Evolutionary conservation across 495 filamentous ascomycete genomes (phyloP).

Genomic region (Aspergillus steynii): DNA sequence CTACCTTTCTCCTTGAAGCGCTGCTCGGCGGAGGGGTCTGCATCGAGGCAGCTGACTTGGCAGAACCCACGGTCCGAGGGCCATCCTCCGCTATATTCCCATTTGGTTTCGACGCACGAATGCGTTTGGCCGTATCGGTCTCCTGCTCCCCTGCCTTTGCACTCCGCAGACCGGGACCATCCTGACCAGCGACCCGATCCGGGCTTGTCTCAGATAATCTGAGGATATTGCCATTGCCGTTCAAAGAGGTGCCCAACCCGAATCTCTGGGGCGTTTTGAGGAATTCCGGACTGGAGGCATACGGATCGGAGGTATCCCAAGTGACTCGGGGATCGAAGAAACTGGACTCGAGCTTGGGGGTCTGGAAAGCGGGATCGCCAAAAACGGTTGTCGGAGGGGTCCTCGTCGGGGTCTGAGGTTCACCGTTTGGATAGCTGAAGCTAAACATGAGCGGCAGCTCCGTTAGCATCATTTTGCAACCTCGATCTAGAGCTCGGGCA

Average conservation of each 20-base stretch:
- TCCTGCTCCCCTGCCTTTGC: slow-evolving; percentile 30
- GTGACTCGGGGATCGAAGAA: slow-evolving; percentile 53
- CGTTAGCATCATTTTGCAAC: slow-evolving; percentile 36
- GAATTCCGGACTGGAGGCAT: slow-evolving; percentile 55
- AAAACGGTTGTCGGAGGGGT: slow-evolving; percentile 68
- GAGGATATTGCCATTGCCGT: slow-evolving; percentile 14
- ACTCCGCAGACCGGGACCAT: slow-evolving; percentile 58
- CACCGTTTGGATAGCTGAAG: slow-evolving; percentile 76
- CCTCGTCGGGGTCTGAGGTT: slow-evolving; percentile 74
- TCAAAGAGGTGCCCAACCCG: slow-evolving; percentile 33
- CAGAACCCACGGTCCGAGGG: slow-evolving; percentile 39
- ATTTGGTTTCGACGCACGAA: slow-evolving; percentile 41
- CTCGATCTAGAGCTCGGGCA: slow-evolving; percentile 13
- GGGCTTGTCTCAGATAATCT: slow-evolving; percentile 22
- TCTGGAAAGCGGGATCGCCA: slow-evolving; percentile 64
- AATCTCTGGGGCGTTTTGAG: slow-evolving; percentile 52
- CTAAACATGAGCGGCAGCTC: slow-evolving; percentile 47
- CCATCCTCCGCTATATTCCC: slow-evolving; percentile 35
- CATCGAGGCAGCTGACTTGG: slow-evolving; percentile 57
- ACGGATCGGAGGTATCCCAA: slow-evolving; percentile 54
- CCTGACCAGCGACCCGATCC: slow-evolving; percentile 37
- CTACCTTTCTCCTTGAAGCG: slow-evolving; percentile 50
- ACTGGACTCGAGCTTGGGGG: slow-evolving; percentile 61
- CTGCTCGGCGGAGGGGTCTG: slow-evolving; percentile 68
- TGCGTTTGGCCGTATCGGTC: slow-evolving; percentile 47